Conservation (phyloP, 371 early-diverging fungal genomes). For the Circinella umbellata region DNA sequence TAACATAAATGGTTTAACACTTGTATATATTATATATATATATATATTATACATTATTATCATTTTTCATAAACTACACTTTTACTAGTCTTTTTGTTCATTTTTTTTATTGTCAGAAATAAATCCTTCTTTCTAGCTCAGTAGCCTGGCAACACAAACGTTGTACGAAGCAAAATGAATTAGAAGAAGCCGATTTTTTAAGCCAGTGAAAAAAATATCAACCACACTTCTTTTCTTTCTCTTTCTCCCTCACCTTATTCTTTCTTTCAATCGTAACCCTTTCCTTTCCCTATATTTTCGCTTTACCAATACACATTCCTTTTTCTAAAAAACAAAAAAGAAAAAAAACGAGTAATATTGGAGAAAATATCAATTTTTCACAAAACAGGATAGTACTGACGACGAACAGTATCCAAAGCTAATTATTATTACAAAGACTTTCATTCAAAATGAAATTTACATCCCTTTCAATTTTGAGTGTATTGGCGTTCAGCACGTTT, state of each 20-base stretch:
- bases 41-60: too few species aligned
- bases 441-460: conserved; percentile 4
- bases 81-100: too few species aligned
- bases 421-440: too few species aligned
- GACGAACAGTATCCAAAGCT: not conserved
- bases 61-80: too few species aligned
- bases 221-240: conserved; percentile 4
- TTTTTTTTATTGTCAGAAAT: too few species aligned
- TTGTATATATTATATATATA: too few species aligned
- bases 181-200: not conserved
- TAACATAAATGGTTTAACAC: too few species aligned
- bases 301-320: not conserved
- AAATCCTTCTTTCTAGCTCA: not conserved
- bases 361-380: not conserved
- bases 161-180: conserved; percentile 25
- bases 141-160: conserved; percentile 18
- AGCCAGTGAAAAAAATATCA: not conserved
- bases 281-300: not conserved
- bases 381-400: not conserved
- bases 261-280: not conserved
- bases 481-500: conserved; percentile 9
- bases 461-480: conserved; percentile 2
- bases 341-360: not conserved
- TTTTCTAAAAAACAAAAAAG: not conserved
- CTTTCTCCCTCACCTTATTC: not conserved